Conservation (phyloP, 2,329 filamentous ascomycete genomes). For the Dothistroma pini region DNA sequence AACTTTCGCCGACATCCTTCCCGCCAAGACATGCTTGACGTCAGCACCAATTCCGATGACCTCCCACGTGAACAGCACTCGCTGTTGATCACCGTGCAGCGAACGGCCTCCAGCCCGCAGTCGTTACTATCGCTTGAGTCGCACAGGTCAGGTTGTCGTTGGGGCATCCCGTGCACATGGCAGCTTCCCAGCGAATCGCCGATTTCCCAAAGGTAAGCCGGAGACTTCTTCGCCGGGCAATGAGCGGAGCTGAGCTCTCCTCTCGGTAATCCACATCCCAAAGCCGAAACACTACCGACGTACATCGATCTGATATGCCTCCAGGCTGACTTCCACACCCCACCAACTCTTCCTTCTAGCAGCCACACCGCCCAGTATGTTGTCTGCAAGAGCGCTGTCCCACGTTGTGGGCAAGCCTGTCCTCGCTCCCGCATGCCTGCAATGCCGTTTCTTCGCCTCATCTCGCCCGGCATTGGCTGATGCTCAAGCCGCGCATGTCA, state of each 20-base stretch:
- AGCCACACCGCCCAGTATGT: not conserved
- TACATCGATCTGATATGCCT: constrained; percentile 1
- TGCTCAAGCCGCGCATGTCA: constrained; percentile 67
- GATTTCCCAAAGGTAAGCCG: not conserved
- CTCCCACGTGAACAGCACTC: not conserved
- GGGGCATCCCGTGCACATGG: not conserved
- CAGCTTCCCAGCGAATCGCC: not conserved
- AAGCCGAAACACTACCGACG: not conserved
- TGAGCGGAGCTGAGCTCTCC: not conserved
- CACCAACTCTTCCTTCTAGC: not conserved
- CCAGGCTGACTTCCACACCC: not conserved
- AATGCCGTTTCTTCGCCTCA: constrained; percentile 61
- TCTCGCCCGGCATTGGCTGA: constrained; percentile 45
- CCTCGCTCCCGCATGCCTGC: constrained; percentile 7
- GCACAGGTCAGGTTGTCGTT: too few relatives aligned
- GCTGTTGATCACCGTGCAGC: not conserved
- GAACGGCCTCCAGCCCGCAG: too few relatives aligned
- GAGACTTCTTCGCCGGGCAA: not conserved
- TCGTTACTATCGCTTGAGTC: too few relatives aligned
- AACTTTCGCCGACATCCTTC: not conserved
- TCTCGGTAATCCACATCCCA: not conserved
- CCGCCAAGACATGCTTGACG: not conserved
- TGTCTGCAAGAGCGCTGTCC: constrained; percentile 1
- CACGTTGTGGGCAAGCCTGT: constrained; percentile 1
- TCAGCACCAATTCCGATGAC: too few relatives aligned